Percentiles rank a stretch among this genome's conserved stretches.
Conservation (phyloP, 257 asterid species). For the Jacaranda copaia region DNA sequence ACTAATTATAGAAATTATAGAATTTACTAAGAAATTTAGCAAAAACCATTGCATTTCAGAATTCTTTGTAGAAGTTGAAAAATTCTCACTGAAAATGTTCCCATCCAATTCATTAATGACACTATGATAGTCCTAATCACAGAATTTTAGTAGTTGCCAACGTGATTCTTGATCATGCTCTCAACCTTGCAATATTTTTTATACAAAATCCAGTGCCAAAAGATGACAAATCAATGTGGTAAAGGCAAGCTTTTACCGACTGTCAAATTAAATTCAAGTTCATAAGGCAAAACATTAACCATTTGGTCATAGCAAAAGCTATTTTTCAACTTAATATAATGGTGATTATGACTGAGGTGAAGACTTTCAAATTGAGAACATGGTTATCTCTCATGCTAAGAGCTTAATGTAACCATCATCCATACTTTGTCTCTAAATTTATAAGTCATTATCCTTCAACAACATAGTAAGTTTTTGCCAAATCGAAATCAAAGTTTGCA, state of each 20-base stretch:
- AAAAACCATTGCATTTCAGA: neutral
- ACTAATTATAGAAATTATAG: no score
- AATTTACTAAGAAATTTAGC: no score
- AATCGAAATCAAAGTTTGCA: neutral
- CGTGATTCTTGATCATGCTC: slow-evolving; percentile 10
- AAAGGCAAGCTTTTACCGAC: neutral
- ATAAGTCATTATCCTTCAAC: neutral
- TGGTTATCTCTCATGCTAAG: neutral
- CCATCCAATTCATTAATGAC: neutral
- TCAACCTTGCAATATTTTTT: neutral
- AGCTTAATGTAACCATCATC: slow-evolving; percentile 19
- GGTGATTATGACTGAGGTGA: neutral
- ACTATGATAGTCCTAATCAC: neutral
- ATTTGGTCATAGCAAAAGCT: neutral
- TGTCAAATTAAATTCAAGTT: neutral
- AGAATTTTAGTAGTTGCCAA: neutral
- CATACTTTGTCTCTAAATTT: neutral
- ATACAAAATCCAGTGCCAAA: neutral
- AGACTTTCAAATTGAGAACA: neutral
- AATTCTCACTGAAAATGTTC: neutral
- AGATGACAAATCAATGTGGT: neutral
- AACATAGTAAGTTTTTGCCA: neutral
- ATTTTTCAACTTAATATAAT: neutral
- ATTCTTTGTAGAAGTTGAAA: neutral
- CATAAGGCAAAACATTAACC: slow-evolving; percentile 3